Conservation (phyloP, 495 filamentous ascomycete genomes). For the Penicillium ochrochloron region DNA sequence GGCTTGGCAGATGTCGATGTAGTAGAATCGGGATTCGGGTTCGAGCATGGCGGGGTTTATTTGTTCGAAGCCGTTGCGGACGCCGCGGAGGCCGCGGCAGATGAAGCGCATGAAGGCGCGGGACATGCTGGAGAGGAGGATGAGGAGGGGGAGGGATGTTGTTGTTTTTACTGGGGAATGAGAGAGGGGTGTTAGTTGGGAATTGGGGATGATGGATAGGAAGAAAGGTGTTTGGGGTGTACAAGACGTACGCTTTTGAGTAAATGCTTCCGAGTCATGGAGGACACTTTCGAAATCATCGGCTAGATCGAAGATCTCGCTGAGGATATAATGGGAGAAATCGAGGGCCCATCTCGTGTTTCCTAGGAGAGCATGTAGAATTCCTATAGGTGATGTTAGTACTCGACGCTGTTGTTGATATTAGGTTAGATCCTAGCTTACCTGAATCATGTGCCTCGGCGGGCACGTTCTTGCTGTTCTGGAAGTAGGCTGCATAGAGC, state of each 20-base stretch:
- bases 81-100: slow-evolving; percentile 63
- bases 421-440: slow-evolving; percentile 33
- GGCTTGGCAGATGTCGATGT: slow-evolving; percentile 46
- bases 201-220: not conserved
- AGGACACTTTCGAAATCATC: slow-evolving; percentile 55
- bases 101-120: slow-evolving; percentile 70
- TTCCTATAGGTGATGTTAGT: slow-evolving; percentile 35
- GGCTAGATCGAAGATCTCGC: slow-evolving; percentile 66
- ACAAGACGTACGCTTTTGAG: slow-evolving; percentile 46
- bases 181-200: slow-evolving; percentile 19
- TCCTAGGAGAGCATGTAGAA: slow-evolving; percentile 47
- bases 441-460: slow-evolving; percentile 68
- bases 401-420: not conserved
- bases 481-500: slow-evolving; percentile 65
- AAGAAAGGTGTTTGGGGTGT: not conserved
- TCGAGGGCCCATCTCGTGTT: slow-evolving; percentile 68
- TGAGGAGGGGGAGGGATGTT: slow-evolving; percentile 64
- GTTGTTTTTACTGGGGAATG: slow-evolving; percentile 46
- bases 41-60: slow-evolving; percentile 34
- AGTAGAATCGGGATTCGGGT: slow-evolving; percentile 45
- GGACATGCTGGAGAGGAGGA: slow-evolving; percentile 74
- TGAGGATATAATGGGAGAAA: slow-evolving; percentile 69
- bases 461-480: slow-evolving; percentile 48
- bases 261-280: slow-evolving; percentile 47
- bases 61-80: slow-evolving; percentile 42